Evolutionary conservation across 2,329 filamentous ascomycete genomes (phyloP), one percentile per base, ranked within the genome.

Genomic region (Aureobasidium lini): DNA sequence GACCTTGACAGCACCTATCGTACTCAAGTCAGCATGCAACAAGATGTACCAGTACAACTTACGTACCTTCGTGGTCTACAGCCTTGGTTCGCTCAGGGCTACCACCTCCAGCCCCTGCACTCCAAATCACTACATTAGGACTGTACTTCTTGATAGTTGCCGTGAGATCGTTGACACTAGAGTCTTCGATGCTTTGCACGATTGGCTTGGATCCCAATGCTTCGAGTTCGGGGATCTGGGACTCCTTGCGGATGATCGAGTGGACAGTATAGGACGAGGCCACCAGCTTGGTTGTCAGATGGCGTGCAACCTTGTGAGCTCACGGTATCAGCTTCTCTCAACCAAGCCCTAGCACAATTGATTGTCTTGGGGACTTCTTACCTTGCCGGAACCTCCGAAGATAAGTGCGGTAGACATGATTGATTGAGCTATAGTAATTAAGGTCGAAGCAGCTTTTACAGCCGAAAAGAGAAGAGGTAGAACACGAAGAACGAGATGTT

Each of bases 1-100:
- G 68, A 85, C 84, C 68, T 83, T 76, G 44, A 80, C 79, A 9
- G 84, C 85, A 2, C 85, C 85, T 43, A 6, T 15, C 23, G 23
- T 23, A 5, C 5, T 46, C 16, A 6, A 11, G 32, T 46, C 16
- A 44, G 39, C 40, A 46, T 57, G 15, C 1, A 28, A 7, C 4
- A 44, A 48, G 8, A 13, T 2, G 23, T 23, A n/a, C 9, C n/a
- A 13, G 16, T 5, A 5, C 10, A 16, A n/a, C 15, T 15, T 40
- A 34, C 54, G 6, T 43, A 32, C 56, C 56, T 66, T 88, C 84
- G 42, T 81, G 77, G 70, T 87, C 84, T 57, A 87, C 78, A 49
- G 77, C 77, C 65, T 77, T 78, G 1, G 83, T 86, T 66, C 82
- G 69, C 15, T 82, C 78, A 0, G 82, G 69, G 1, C 77, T 81